phyloP scores from a whole-genome alignment of 306 rosid genomes.

The Begonia loranthoides region DNA sequence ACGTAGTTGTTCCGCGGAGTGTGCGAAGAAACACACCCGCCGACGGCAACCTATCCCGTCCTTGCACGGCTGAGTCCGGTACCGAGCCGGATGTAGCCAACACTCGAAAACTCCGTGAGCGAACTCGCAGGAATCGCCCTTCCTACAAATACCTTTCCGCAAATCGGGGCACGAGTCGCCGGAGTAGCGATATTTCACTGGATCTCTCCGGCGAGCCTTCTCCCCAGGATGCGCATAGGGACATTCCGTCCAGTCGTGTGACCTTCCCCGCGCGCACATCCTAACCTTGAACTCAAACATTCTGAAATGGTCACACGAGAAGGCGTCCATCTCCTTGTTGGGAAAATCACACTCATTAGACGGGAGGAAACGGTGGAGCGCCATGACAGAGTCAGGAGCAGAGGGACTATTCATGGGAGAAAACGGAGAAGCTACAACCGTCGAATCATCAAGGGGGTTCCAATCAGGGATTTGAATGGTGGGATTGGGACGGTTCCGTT shows the following conservation, averaged over 20 bases:
- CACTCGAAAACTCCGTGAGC: slow-evolving; percentile 94
- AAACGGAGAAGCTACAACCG: too few species aligned
- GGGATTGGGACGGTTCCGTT: too few species aligned
- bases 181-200: slow-evolving; percentile 52
- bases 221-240: slow-evolving; percentile 81
- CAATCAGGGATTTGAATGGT: too few species aligned
- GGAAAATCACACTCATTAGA: slow-evolving; percentile 21
- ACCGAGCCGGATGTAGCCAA: slow-evolving; percentile 92
- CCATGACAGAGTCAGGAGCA: neutral
- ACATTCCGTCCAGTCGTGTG: slow-evolving; percentile 85
- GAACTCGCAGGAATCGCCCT: slow-evolving; percentile 64
- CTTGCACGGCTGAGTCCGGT: slow-evolving; percentile 78
- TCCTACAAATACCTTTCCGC: slow-evolving; percentile 49
- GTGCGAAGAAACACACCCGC: slow-evolving; percentile 82
- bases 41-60: slow-evolving; percentile 61
- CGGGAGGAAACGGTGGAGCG: slow-evolving; percentile 28
- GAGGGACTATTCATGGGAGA: too few species aligned
- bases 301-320: slow-evolving; percentile 56
- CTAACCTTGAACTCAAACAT: slow-evolving; percentile 69
- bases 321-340: slow-evolving; percentile 21
- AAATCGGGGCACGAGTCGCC: slow-evolving; percentile 56
- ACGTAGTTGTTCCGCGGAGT: slow-evolving; percentile 62
- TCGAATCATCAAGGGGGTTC: too few species aligned
- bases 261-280: slow-evolving; percentile 49
- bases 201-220: slow-evolving; percentile 93